Evolutionary conservation across 176 grass and related monocot species (phyloP).

Genomic region (Aegilops bicornis): DNA sequence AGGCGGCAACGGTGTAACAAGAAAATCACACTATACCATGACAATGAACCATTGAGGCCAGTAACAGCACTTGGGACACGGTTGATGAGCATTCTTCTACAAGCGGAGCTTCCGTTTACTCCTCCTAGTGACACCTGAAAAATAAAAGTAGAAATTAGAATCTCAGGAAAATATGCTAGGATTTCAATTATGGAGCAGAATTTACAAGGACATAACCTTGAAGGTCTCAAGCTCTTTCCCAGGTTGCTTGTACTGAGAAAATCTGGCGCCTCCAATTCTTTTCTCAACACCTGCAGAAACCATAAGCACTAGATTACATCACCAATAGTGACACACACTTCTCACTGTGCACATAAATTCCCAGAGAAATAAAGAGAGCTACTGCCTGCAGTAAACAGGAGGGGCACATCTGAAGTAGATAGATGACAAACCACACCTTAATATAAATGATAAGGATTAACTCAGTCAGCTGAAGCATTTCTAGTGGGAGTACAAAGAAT

Average conservation of each 20-base stretch:
- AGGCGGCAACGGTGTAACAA: not conserved
- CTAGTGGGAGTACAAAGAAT: not conserved
- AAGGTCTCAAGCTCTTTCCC: conserved; percentile 33
- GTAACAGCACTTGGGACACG: conserved; percentile 27
- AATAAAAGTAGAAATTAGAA: not conserved
- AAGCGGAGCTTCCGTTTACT: conserved; percentile 29
- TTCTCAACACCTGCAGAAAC: conserved; percentile 55
- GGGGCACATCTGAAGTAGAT: not conserved
- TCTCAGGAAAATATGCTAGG: not conserved
- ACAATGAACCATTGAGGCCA: conserved; percentile 43
- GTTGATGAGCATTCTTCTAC: conserved; percentile 28
- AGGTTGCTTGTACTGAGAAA: conserved; percentile 30
- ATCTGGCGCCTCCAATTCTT: conserved; percentile 41
- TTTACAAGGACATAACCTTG: conserved; percentile 45
- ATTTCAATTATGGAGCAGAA: not conserved
- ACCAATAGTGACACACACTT: not conserved
- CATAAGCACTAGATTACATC: conserved; percentile 17
- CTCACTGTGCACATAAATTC: not conserved
- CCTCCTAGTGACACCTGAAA: conserved; percentile 48
- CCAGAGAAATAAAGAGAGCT: not conserved
- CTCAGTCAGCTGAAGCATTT: conserved; percentile 6
- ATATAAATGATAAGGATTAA: not conserved
- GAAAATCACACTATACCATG: conserved; percentile 41
- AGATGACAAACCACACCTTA: not conserved
- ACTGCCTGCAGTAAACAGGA: not conserved